phyloP scores from a whole-genome alignment of 2,329 filamentous ascomycete species.

The Didymella sp. region DNA sequence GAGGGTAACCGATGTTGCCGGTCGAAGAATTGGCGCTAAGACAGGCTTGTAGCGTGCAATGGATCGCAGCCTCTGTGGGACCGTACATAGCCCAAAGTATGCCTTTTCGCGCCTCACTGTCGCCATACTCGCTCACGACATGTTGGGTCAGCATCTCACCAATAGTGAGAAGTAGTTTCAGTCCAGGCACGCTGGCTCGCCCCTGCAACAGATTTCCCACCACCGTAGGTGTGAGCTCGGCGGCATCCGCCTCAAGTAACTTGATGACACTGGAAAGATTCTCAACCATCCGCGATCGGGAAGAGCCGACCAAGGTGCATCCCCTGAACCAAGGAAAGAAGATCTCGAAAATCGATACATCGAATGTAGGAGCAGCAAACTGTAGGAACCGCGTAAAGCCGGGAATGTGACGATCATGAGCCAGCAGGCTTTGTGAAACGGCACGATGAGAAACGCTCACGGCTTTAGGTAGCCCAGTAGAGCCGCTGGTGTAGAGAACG shows the following conservation, averaged over 20 bases:
- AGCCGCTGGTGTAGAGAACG: constrained; percentile 92
- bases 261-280: constrained; percentile 74
- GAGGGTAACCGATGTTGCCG: constrained; percentile 76
- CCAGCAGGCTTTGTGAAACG: constrained; percentile 80
- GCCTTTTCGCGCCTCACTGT: constrained; percentile 58
- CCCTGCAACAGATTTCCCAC: constrained; percentile 75
- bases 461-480: constrained; percentile 87
- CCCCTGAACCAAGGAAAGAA: constrained; percentile 85
- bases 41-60: constrained; percentile 77
- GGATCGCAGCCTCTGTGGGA: constrained; percentile 89
- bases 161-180: constrained; percentile 81
- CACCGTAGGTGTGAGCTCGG: constrained; percentile 88
- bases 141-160: constrained; percentile 87
- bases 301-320: constrained; percentile 74
- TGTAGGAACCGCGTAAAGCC: constrained; percentile 81
- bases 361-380: constrained; percentile 91
- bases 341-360: constrained; percentile 93
- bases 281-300: constrained; percentile 73
- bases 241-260: constrained; percentile 75
- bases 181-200: constrained; percentile 69
- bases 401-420: constrained; percentile 81
- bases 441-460: constrained; percentile 82
- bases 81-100: constrained; percentile 94
- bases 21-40: constrained; percentile 65
- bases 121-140: constrained; percentile 81